Evolutionary conservation across 164 flowering plant species (phyloP).

Genomic region (Dillenia suffruticosa): DNA sequence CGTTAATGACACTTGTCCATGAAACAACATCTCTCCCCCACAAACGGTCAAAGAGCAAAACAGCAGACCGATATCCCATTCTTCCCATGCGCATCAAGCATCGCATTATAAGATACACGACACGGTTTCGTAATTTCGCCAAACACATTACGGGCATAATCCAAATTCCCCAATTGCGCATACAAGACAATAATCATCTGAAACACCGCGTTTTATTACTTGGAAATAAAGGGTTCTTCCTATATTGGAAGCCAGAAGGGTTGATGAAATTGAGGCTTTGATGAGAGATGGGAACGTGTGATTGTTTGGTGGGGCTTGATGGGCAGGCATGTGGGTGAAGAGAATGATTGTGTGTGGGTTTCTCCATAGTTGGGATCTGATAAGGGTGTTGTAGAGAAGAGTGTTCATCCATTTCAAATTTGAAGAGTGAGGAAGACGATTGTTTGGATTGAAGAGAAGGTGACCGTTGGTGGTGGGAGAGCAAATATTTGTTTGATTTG

Average conservation of each 20-base stretch:
- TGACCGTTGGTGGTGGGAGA: constrained; percentile 39
- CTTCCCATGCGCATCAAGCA: constrained; percentile 58
- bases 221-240: constrained; percentile 45
- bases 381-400: constrained; percentile 65
- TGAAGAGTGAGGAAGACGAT: not conserved
- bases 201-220: constrained; percentile 47
- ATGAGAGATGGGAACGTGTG: constrained; percentile 70
- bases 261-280: constrained; percentile 36
- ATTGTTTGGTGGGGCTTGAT: constrained; percentile 45
- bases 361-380: constrained; percentile 36
- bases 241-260: constrained; percentile 11
- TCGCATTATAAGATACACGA: constrained; percentile 52
- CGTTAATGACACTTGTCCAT: constrained; percentile 74
- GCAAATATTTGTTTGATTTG: constrained; percentile 60
- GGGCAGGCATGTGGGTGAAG: constrained; percentile 58
- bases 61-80: constrained; percentile 63
- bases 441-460: constrained; percentile 24
- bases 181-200: constrained; percentile 45
- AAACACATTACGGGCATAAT: constrained; percentile 46
- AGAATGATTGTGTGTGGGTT: constrained; percentile 32
- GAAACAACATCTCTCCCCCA: constrained; percentile 55
- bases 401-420: constrained; percentile 30
- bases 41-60: constrained; percentile 47
- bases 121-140: constrained; percentile 58
- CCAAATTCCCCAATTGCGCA: constrained; percentile 27